Evolutionary conservation across 179 eudicot genomes (phyloP).

Genomic region (Spinacia oleracea): DNA sequence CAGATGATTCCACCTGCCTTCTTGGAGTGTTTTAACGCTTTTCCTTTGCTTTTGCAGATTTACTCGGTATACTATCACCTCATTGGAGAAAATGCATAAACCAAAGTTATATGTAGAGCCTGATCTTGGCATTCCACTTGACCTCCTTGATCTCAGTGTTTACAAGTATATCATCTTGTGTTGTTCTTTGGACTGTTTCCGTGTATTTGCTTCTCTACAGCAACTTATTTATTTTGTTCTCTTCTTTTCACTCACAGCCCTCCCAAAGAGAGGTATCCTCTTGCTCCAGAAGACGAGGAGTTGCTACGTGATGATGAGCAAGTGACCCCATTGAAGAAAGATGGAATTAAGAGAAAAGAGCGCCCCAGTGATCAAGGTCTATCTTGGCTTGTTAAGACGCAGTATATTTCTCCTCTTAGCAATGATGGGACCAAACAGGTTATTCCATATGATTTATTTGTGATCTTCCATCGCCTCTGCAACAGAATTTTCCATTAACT

Average conservation of each 20-base stretch:
- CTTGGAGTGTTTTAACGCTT: background rate
- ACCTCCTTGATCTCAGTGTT: constrained; percentile 94
- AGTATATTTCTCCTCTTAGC: constrained; percentile 94
- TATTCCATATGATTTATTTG: constrained; percentile 4
- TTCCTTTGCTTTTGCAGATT: constrained; percentile 57
- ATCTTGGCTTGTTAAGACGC: constrained; percentile 98
- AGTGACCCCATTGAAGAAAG: constrained; percentile 71
- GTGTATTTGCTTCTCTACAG: background rate
- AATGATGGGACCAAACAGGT: constrained; percentile 87
- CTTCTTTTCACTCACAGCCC: constrained; percentile 47
- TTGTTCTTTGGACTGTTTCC: constrained; percentile 7
- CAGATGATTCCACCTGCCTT: background rate
- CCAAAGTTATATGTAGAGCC: constrained; percentile 84
- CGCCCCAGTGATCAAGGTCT: constrained; percentile 92
- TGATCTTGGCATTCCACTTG: constrained; percentile 97
- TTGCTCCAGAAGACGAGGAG: constrained; percentile 90
- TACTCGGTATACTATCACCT: constrained; percentile 71
- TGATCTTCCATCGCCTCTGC: background rate
- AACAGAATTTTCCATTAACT: background rate
- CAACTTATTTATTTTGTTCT: constrained; percentile 4
- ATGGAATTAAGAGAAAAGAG: constrained; percentile 82
- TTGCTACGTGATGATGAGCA: constrained; percentile 81
- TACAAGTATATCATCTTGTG: constrained; percentile 58
- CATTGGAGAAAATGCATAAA: constrained; percentile 92
- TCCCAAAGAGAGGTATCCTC: constrained; percentile 58